Evolutionary conservation across 352 stramenopile species (phyloP).

Genomic region (Thalassiosira hispida): DNA sequence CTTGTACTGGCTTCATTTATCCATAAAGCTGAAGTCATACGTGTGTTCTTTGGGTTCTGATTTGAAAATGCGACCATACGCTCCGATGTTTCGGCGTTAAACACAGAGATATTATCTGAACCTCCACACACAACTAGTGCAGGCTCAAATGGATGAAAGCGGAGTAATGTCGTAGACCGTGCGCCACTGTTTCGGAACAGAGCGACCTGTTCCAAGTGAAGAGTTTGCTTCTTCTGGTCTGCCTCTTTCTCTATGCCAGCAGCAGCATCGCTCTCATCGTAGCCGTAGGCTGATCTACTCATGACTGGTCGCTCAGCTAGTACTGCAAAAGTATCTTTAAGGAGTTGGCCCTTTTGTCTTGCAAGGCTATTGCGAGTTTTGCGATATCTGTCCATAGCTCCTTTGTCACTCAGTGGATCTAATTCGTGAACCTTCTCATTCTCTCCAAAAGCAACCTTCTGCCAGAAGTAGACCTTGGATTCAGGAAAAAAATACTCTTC

Average conservation of each 20-base stretch:
- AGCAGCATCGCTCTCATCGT: constrained; percentile 44
- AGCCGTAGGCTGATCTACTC: constrained; percentile 27
- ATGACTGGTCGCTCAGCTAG: constrained; percentile 57
- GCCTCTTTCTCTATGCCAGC: constrained; percentile 53
- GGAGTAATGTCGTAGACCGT: constrained; percentile 94
- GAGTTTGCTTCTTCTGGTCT: constrained; percentile 62
- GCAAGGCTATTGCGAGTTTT: constrained; percentile 70
- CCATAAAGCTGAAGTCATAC: constrained; percentile 95
- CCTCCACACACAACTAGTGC: constrained; percentile 95
- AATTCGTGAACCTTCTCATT: constrained; percentile 20
- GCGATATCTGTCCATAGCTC: constrained; percentile 73
- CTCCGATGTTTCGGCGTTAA: constrained; percentile 90
- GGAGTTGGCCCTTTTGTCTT: constrained; percentile 55
- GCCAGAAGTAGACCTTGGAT: constrained; percentile 80
- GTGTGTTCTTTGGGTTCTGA: constrained; percentile 67
- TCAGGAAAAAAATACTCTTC: constrained; percentile 60
- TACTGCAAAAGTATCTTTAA: constrained; percentile 68
- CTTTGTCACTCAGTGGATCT: constrained; percentile 81
- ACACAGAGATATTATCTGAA: constrained; percentile 93
- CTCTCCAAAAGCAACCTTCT: constrained; percentile 69
- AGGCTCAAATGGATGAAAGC: constrained; percentile 95
- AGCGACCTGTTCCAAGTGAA: constrained; percentile 90
- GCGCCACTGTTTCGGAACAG: constrained; percentile 90
- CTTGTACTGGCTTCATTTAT: constrained; percentile 94
- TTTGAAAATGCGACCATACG: constrained; percentile 73